Conservation (phyloP, 2,329 filamentous ascomycete genomes). For the Tolypocladium nubicola region DNA sequence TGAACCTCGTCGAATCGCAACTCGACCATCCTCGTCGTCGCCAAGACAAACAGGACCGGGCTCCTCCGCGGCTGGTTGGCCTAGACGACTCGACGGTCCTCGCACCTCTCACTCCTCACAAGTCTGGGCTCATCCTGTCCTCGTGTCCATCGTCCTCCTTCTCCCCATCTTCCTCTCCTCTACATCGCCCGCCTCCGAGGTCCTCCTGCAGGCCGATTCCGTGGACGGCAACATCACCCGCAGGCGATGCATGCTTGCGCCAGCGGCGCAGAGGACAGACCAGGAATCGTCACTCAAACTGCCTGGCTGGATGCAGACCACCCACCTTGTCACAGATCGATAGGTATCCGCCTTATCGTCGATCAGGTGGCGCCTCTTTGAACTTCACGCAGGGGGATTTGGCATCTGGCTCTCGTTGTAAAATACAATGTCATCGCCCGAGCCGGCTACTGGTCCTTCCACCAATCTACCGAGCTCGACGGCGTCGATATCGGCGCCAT, state of each 20-base stretch:
- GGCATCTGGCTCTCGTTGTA: not conserved
- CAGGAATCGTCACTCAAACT: not conserved
- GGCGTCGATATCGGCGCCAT: slow-evolving; percentile 3
- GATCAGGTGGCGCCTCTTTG: not conserved
- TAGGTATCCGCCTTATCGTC: not conserved
- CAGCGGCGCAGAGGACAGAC: not conserved
- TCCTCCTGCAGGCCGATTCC: not conserved
- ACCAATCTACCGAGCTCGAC: not conserved
- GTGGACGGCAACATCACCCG: not conserved
- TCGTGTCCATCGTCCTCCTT: not conserved
- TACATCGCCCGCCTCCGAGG: not conserved
- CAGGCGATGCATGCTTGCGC: not conserved
- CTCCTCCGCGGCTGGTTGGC: not conserved
- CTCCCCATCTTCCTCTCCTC: not conserved
- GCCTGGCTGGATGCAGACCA: not conserved
- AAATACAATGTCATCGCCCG: slow-evolving; percentile 5
- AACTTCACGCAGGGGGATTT: not conserved
- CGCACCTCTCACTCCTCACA: not conserved
- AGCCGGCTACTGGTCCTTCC: not conserved
- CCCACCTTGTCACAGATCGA: not conserved
- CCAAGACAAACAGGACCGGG: not conserved
- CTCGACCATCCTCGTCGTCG: not conserved
- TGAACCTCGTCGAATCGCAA: not conserved
- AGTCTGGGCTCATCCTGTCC: not conserved
- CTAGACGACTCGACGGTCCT: not conserved